Evolutionary conservation across 2,329 filamentous ascomycete genomes (phyloP), one percentile per base, ranked within the genome.

Genomic region (Xylogone sp.): DNA sequence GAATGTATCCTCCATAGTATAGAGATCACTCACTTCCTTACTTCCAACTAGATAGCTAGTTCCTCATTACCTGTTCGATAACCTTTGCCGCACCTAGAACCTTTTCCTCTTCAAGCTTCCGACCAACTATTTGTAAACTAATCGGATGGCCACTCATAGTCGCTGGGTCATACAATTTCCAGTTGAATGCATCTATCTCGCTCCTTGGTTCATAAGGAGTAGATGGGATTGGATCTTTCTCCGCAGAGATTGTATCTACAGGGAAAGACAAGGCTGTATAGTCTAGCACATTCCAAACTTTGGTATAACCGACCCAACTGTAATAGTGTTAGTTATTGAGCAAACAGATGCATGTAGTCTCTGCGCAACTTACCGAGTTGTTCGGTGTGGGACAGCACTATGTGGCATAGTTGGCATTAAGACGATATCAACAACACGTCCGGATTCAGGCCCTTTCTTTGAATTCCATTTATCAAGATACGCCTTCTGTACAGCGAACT

Each of bases 261-360:
- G 83, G 82, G 13, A 86, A 66, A 0, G 78, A 75, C 3, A 83
- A 64, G 0, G 81, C 76, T 0, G 79, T 71, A 57, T 86, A 86
- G 59, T 87, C 83, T 0, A 86, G 68, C 9, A 84, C 66, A 56
- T 85, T 84, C 74, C 79, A 83, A 6, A 83, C 71, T 59, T 82
- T 82, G 1, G 81, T 83, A 57, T 84, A 84, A 2, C 82, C 82
- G 0, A 75, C 73, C 73, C 73, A 77, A n/a, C 69, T 64, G 20
- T 66, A 71, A 1, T 55, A 52, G 0, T 56, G 48, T 34, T 43
- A 9, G 22, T 16, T 20, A 39, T 10, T 20, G 34, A 21, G 24
- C 27, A 31, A 31, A 31, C 27, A 31, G 27, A 31, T 7, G 27
- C 13, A 31, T 31, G n/a, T n/a, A n/a, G n/a, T n/a, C n/a, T n/a